Percentiles rank a stretch among this genome's conserved stretches.
Evolutionary conservation across 1,284 basidiomycete species (phyloP).

Genomic region (Leccinum pallidistipes): DNA sequence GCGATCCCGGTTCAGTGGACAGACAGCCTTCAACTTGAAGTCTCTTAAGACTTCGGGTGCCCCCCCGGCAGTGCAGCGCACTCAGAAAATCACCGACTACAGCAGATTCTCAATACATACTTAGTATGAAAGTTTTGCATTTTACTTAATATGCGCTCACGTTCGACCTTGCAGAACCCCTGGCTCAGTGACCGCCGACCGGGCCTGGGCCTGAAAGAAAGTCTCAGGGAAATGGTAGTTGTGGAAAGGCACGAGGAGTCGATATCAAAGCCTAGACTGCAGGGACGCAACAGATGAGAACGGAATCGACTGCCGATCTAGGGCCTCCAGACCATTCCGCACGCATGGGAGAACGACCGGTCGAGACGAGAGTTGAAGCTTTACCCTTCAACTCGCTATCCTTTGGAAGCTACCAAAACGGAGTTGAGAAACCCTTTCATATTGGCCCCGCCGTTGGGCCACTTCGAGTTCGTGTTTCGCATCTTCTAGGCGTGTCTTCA

Average conservation of each 20-base stretch:
- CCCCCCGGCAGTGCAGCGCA: too few species aligned
- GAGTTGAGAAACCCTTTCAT: slow-evolving; percentile 78
- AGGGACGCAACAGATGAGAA: background rate
- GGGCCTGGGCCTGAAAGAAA: background rate
- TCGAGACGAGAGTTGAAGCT: background rate
- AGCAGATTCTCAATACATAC: too few species aligned
- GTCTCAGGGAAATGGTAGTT: background rate
- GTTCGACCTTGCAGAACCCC: too few species aligned
- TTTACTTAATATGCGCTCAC: too few species aligned
- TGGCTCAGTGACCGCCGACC: too few species aligned
- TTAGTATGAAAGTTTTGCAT: too few species aligned
- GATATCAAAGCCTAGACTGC: background rate
- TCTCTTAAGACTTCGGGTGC: too few species aligned
- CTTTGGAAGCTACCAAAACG: slow-evolving; percentile 80
- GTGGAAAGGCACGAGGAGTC: background rate
- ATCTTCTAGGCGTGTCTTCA: slow-evolving; percentile 81
- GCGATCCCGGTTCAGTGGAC: too few species aligned
- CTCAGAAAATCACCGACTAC: too few species aligned
- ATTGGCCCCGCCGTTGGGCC: slow-evolving; percentile 83
- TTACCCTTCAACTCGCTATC: slow-evolving; percentile 41
- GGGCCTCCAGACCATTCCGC: background rate
- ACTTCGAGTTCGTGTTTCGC: slow-evolving; percentile 87
- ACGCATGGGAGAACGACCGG: background rate
- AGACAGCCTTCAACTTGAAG: too few species aligned
- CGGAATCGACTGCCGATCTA: background rate